Percentiles rank a stretch among this genome's conserved stretches.
phyloP scores from a whole-genome alignment of 768 basidiomycete genomes.

The Phlebiopsis gigantea region DNA sequence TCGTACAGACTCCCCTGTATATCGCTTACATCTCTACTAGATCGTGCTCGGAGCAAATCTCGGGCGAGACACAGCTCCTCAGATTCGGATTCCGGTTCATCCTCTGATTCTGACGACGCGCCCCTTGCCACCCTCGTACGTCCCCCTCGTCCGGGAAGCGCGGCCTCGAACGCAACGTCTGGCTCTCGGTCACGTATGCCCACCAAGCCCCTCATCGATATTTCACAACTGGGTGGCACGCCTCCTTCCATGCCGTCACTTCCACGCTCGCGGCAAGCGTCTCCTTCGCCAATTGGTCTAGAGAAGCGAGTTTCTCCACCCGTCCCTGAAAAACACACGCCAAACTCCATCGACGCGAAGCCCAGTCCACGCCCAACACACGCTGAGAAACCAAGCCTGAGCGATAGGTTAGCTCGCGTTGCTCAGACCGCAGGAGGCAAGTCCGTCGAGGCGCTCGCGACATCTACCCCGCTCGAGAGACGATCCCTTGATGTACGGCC shows the following conservation, averaged over 20 bases:
- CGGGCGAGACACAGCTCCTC: constrained; percentile 5
- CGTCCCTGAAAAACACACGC: constrained; percentile 4
- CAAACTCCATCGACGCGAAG: neutral
- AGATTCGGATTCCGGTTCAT: constrained; percentile 27
- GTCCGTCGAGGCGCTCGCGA: constrained; percentile 10
- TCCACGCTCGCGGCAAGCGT: constrained; percentile 9
- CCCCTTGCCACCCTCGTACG: constrained; percentile 59
- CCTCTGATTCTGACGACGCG: constrained; percentile 49
- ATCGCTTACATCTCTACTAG: constrained; percentile 13
- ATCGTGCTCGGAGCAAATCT: constrained; percentile 5
- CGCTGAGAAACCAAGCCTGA: constrained; percentile 21
- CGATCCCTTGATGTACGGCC: constrained; percentile 11
- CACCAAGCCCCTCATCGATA: constrained; percentile 41
- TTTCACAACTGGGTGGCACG: constrained; percentile 15
- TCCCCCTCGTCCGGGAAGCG: constrained; percentile 64
- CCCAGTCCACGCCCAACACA: constrained; percentile 10
- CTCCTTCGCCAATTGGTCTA: constrained; percentile 10
- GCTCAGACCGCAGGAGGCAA: constrained; percentile 17
- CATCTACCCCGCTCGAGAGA: constrained; percentile 2
- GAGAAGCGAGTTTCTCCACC: constrained; percentile 6
- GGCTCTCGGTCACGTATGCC: constrained; percentile 26
- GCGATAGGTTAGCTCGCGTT: constrained; percentile 22
- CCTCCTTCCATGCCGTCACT: constrained; percentile 13
- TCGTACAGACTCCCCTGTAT: neutral
- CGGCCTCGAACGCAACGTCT: constrained; percentile 33